Conservation (phyloP, 176 grass and related monocot species). For the Triticum dicoccoides region DNA sequence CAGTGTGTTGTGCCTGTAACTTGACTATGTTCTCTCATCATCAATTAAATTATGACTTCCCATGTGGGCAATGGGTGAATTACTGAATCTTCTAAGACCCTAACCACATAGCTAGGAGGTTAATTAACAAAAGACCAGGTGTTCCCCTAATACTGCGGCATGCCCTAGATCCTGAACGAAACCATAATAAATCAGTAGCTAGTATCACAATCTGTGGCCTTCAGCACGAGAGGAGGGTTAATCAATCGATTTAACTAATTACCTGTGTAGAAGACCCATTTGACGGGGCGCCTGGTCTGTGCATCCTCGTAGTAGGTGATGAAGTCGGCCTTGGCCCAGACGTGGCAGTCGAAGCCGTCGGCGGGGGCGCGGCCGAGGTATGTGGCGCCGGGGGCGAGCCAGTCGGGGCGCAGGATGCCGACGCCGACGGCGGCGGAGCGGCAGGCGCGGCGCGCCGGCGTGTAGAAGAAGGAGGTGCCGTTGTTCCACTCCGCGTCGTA, state of each 20-base stretch:
- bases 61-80: neutral
- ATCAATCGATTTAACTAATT: neutral
- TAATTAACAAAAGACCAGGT: neutral
- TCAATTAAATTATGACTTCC: neutral
- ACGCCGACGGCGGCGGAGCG: slow-evolving; percentile 41
- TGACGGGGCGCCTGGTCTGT: slow-evolving; percentile 48
- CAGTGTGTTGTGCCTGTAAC: neutral
- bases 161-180: neutral
- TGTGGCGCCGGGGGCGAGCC: slow-evolving; percentile 34
- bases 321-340: slow-evolving; percentile 66
- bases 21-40: neutral
- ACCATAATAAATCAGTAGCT: no score
- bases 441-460: slow-evolving; percentile 34
- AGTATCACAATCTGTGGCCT: neutral
- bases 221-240: neutral
- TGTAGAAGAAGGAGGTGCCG: slow-evolving; percentile 71
- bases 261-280: slow-evolving; percentile 71
- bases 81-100: neutral
- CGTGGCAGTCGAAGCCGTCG: slow-evolving; percentile 58
- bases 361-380: slow-evolving; percentile 53
- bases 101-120: neutral
- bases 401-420: slow-evolving; percentile 61
- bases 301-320: slow-evolving; percentile 80
- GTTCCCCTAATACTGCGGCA: neutral
- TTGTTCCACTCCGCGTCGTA: slow-evolving; percentile 81